Evolutionary conservation across 345 rosid genomes (phyloP).

Genomic region (Durio zibethinus): DNA sequence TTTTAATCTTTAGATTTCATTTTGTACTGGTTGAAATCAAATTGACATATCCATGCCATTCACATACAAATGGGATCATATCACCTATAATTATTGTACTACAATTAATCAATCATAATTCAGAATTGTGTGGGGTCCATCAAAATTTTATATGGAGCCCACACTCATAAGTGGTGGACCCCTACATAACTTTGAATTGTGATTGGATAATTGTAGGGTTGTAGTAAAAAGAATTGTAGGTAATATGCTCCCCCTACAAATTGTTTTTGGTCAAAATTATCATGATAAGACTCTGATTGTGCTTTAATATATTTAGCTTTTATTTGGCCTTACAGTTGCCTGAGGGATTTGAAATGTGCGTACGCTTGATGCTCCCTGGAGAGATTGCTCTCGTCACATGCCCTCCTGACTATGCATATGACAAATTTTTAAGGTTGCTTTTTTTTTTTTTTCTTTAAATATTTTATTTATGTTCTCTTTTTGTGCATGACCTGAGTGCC

Average conservation of each 20-base stretch:
- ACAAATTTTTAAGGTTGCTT: constrained; percentile 74
- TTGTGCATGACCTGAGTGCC: background rate
- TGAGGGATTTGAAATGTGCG: constrained; percentile 97
- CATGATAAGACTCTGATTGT: background rate
- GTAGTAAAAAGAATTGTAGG: too few species aligned
- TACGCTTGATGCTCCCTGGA: constrained; percentile 92
- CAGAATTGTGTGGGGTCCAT: too few species aligned
- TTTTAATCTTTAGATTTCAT: background rate
- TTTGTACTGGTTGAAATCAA: background rate
- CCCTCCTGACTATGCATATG: constrained; percentile 97
- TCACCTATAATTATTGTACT: too few species aligned
- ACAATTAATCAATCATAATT: too few species aligned
- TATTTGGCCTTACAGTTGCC: constrained; percentile 55
- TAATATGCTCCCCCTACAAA: too few species aligned
- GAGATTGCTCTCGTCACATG: constrained; percentile 89
- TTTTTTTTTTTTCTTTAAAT: background rate
- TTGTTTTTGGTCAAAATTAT: background rate
- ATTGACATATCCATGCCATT: background rate
- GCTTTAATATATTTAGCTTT: background rate
- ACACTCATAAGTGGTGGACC: too few species aligned
- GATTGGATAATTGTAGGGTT: too few species aligned
- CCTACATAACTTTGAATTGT: too few species aligned
- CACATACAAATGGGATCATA: too few species aligned
- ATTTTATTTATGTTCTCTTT: background rate
- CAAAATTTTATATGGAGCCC: too few species aligned